A percentile compares a stretch with the other conserved stretches of the same genome.
phyloP scores from a whole-genome alignment of 768 basidiomycete species.

The Podaxis rugospora region DNA sequence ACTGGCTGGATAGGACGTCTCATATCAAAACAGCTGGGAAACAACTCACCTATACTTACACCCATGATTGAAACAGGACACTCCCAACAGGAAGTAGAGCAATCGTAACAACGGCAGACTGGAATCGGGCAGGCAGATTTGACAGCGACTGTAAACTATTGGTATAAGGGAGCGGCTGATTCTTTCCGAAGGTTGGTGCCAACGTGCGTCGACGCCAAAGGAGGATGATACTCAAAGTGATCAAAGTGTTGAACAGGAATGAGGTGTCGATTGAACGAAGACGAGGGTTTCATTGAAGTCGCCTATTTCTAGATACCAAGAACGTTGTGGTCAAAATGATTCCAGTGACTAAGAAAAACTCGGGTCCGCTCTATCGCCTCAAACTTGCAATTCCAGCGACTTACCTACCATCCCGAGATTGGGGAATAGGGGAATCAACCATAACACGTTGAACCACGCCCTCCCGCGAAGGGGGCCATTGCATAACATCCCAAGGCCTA shows the following conservation, averaged over 20 bases:
- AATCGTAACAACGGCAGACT: not conserved
- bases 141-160: not conserved
- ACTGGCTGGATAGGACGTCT: not conserved
- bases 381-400: not conserved
- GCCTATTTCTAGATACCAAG: not conserved
- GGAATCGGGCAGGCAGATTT: not conserved
- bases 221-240: not conserved
- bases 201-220: not conserved
- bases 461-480: not conserved
- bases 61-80: not conserved
- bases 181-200: not conserved
- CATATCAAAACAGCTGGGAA: not conserved
- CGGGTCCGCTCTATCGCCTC: not conserved
- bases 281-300: not conserved
- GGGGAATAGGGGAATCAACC: not conserved
- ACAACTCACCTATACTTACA: not conserved
- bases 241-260: not conserved
- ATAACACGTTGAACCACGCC: not conserved
- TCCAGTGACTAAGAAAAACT: not conserved
- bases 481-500: conserved; percentile 1
- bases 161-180: not conserved
- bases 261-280: not conserved
- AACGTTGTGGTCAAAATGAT: not conserved
- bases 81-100: not conserved
- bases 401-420: not conserved